A percentile compares a stretch with the other conserved stretches of the same genome.
Evolutionary conservation across 2,329 filamentous ascomycete species (phyloP).

Genomic region (Elsinoe ampelina): DNA sequence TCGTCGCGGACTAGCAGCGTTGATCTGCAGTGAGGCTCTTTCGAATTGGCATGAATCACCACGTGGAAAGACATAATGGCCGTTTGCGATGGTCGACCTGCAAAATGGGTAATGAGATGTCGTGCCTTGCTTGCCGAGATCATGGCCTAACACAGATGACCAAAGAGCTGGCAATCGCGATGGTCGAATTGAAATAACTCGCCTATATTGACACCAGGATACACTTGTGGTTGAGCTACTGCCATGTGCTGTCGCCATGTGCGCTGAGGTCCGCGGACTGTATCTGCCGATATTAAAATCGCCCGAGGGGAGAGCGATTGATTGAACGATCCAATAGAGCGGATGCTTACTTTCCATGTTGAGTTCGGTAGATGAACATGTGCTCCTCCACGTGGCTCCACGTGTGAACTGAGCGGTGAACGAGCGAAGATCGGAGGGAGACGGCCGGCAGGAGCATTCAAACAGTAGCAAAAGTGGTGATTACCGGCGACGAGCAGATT

Average conservation of each 20-base stretch:
- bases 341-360: background rate
- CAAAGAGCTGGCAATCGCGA: background rate
- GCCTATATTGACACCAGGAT: background rate
- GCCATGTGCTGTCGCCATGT: too few species aligned
- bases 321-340: background rate
- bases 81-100: background rate
- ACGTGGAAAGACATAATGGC: background rate
- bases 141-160: background rate
- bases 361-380: background rate
- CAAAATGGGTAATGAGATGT: background rate
- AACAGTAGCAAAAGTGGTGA: background rate
- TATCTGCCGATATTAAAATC: background rate
- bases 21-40: constrained; percentile 9
- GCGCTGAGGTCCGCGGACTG: background rate
- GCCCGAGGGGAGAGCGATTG: background rate
- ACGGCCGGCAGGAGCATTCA: background rate
- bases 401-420: background rate
- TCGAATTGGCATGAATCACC: background rate
- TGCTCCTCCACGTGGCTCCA: background rate
- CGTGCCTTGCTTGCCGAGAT: too few species aligned
- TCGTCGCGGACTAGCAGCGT: background rate
- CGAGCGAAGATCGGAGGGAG: background rate
- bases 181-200: too few species aligned
- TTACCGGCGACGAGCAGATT: background rate
- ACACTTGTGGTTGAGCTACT: background rate